These are phyloP conservation scores for Hymenoscyphus albidus DNA, from an alignment of 2,329 filamentous ascomycete species.

Conservation along the genomic window DNA sequence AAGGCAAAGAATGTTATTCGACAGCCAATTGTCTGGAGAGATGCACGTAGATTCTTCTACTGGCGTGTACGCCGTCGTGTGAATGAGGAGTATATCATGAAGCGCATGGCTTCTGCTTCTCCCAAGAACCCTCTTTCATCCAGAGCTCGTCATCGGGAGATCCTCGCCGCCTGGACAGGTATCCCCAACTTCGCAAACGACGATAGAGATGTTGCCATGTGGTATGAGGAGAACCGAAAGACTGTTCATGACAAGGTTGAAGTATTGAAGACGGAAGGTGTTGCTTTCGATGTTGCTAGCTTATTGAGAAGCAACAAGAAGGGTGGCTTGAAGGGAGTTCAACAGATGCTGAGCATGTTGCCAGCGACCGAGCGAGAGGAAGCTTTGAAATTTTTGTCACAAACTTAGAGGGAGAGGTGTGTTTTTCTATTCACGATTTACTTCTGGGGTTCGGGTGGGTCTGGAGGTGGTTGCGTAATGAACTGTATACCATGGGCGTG, in stretches of 20 bases:
- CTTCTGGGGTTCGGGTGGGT: background rate
- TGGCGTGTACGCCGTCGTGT: slow-evolving; percentile 96
- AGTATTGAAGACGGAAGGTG: slow-evolving; percentile 70
- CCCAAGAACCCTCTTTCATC: slow-evolving; percentile 43
- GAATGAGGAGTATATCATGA: slow-evolving; percentile 96
- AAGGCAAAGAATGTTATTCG: slow-evolving; percentile 95
- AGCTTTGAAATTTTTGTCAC: slow-evolving; percentile 33
- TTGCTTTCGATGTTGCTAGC: slow-evolving; percentile 66
- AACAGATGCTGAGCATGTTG: slow-evolving; percentile 80
- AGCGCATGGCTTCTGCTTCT: slow-evolving; percentile 64
- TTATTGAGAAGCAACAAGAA: slow-evolving; percentile 63
- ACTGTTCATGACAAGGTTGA: slow-evolving; percentile 80
- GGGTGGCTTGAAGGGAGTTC: slow-evolving; percentile 77
- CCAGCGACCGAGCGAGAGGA: slow-evolving; percentile 80
- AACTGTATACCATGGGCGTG: slow-evolving; percentile 8
- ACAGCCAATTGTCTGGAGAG: slow-evolving; percentile 75
- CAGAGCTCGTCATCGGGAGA: slow-evolving; percentile 66
- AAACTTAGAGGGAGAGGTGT: slow-evolving; percentile 13
- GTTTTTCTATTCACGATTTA: background rate
- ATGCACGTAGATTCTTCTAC: slow-evolving; percentile 97
- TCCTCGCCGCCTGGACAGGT: slow-evolving; percentile 78
- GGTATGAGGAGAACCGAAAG: slow-evolving; percentile 96
- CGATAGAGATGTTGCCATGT: slow-evolving; percentile 80
- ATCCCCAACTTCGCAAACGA: slow-evolving; percentile 72
- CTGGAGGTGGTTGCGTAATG: background rate